phyloP scores from a whole-genome alignment of 352 stramenopile genomes.

The Hyaloperonospora brassicae region DNA sequence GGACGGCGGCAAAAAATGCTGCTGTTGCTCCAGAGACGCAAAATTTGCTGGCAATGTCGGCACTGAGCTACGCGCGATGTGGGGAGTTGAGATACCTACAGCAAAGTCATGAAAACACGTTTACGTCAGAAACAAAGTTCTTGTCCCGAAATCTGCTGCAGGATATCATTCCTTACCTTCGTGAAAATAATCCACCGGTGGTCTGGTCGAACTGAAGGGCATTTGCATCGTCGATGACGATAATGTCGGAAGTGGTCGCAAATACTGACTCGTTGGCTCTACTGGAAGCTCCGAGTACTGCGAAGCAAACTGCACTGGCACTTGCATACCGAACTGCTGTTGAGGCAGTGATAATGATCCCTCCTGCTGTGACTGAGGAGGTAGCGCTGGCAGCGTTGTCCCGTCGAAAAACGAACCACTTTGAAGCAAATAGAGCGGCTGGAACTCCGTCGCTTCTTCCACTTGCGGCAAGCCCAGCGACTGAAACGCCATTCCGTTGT shows the following conservation, averaged over 20 bases:
- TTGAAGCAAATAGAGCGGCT: conserved; percentile 15
- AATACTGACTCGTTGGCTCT: conserved; percentile 11
- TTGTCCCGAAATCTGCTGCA: background rate
- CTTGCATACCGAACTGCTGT: conserved; percentile 10
- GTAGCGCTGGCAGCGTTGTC: background rate
- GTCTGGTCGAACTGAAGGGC: background rate
- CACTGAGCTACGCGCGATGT: conserved; percentile 9
- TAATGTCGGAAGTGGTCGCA: background rate
- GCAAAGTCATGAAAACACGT: background rate
- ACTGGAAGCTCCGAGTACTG: conserved; percentile 14
- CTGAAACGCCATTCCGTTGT: conserved; percentile 5
- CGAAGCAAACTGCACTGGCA: conserved; percentile 7
- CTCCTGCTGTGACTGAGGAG: conserved; percentile 2
- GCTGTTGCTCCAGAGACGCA: conserved; percentile 9
- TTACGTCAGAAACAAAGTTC: background rate
- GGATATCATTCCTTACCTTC: conserved; percentile 13
- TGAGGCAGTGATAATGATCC: conserved; percentile 1
- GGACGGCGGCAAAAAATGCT: background rate
- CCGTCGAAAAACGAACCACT: conserved; percentile 6
- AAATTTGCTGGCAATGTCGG: conserved; percentile 20
- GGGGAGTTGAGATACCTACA: conserved; percentile 16
- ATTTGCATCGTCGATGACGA: conserved; percentile 4
- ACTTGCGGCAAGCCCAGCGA: conserved; percentile 20
- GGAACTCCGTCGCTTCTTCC: conserved; percentile 25
- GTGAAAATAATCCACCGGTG: conserved; percentile 16